A percentile compares a stretch with the other conserved stretches of the same genome.
These are phyloP conservation scores for Pestalotiopsis sp. DNA, from an alignment of 2,329 filamentous ascomycete species.

Conservation along the genomic window DNA sequence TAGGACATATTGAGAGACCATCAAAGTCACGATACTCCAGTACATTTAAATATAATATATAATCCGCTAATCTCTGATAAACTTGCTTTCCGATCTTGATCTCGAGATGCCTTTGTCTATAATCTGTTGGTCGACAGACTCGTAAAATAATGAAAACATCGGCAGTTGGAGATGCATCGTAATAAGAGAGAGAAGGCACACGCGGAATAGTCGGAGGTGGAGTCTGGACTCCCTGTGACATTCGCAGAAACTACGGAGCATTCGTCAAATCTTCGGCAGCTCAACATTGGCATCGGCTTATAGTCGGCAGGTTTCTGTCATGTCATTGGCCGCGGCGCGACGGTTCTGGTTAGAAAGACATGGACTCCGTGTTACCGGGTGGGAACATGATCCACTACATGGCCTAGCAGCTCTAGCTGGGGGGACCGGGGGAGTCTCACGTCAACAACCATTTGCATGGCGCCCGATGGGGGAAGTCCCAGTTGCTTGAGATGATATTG, in stretches of 20 bases:
- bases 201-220: background rate
- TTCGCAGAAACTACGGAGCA: slow-evolving; percentile 8
- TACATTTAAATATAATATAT: too few species aligned
- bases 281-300: background rate
- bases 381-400: background rate
- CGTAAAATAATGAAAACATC: too few species aligned
- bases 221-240: background rate
- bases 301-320: background rate
- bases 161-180: background rate
- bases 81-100: too few species aligned
- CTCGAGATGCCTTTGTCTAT: too few species aligned
- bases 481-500: background rate
- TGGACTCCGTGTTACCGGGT: background rate
- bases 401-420: background rate
- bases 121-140: too few species aligned
- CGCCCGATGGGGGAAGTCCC: background rate
- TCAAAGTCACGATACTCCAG: too few species aligned
- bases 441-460: background rate
- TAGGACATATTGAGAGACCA: background rate
- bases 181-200: background rate
- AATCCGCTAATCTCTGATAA: too few species aligned
- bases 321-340: background rate
- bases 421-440: background rate
- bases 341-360: background rate
- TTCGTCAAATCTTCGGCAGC: slow-evolving; percentile 3